phyloP scores from a whole-genome alignment of 2,329 filamentous ascomycete species.

The Penicillium glabrum region DNA sequence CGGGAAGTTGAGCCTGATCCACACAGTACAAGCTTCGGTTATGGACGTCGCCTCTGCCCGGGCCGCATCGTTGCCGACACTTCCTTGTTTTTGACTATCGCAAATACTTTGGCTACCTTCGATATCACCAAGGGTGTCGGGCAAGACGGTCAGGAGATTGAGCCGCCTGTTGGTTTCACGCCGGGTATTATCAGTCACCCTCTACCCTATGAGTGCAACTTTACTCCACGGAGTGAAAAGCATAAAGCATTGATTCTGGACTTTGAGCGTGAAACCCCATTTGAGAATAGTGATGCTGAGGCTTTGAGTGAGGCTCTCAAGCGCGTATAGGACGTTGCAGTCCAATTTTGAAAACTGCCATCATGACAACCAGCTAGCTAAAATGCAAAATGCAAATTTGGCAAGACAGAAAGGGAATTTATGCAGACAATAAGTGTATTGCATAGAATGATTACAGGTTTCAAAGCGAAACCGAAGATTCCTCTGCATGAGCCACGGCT shows the following conservation, averaged over 20 bases:
- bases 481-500: too few relatives aligned
- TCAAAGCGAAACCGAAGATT: too few relatives aligned
- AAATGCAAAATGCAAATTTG: too few relatives aligned
- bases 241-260: background rate
- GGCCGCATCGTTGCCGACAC: slow-evolving; percentile 44
- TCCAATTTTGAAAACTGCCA: too few relatives aligned
- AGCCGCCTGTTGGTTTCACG: slow-evolving; percentile 35
- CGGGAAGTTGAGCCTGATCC: slow-evolving; percentile 36
- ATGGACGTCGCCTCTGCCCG: slow-evolving; percentile 44
- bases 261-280: background rate
- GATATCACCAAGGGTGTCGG: slow-evolving; percentile 37
- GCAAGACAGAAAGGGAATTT: too few relatives aligned
- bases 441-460: too few relatives aligned
- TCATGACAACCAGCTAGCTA: too few relatives aligned
- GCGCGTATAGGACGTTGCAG: background rate
- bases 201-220: background rate
- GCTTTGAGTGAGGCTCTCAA: background rate
- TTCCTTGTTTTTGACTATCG: slow-evolving; percentile 42
- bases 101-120: slow-evolving; percentile 50
- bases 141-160: slow-evolving; percentile 39
- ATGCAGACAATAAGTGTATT: too few relatives aligned
- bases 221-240: background rate
- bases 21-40: slow-evolving; percentile 35
- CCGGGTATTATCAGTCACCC: slow-evolving; percentile 36
- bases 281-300: background rate